phyloP scores from a whole-genome alignment of 2,329 filamentous ascomycete genomes.

The Emergomyces orientalis region DNA sequence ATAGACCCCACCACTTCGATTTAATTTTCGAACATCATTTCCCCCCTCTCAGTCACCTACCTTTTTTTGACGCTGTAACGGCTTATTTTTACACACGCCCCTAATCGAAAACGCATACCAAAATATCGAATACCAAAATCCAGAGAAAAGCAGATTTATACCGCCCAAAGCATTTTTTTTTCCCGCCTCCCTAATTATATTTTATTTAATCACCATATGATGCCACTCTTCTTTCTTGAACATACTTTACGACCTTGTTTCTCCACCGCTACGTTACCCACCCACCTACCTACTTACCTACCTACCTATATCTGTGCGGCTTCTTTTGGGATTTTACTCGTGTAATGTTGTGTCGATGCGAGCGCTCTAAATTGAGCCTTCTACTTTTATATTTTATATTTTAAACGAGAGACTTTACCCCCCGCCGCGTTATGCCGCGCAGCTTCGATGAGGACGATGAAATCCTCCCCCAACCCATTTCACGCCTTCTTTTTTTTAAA shows the following conservation, averaged over 20 bases:
- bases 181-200: background rate
- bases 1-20: background rate
- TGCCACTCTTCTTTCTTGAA: background rate
- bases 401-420: no score
- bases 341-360: no score
- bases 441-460: background rate
- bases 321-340: background rate
- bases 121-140: background rate
- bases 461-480: background rate
- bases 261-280: background rate
- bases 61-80: background rate
- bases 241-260: background rate
- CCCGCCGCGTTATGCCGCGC: no score
- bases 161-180: no score
- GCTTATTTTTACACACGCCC: background rate
- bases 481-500: no score
- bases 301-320: no score
- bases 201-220: background rate
- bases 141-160: background rate
- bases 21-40: background rate
- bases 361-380: background rate
- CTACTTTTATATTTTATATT: no score
- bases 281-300: background rate
- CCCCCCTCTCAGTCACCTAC: background rate
- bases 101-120: no score